Base-by-base conservation (phyloP, 1,284 basidiomycete species). In the Termitomyces sp. region DNA sequence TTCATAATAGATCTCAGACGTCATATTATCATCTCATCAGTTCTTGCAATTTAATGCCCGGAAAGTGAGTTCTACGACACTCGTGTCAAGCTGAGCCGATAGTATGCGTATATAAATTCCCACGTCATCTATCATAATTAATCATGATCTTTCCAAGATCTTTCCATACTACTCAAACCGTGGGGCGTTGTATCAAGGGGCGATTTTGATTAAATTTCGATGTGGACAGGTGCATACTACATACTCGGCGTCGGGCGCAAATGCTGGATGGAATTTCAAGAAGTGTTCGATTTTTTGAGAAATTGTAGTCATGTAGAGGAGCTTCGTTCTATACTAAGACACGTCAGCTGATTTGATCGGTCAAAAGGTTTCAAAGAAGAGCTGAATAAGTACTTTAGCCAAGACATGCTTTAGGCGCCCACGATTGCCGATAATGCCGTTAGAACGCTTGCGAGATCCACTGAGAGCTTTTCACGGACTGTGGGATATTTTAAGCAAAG, bases 381-480 rank as follows among this genome's bases (percentile, higher is more conserved):
- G 10, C 31, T 21, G 13, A 24, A 13, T 41, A 3, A 24, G 41
- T 26, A 2, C 8, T 9, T 9, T 5, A 41, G 10, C 21, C 40
- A 9, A 26, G 13, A 42, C 21, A 19, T 19, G n/a, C 24, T 43
- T 39, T n/a, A 31, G 10, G 31, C 8, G 12, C 5, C 28, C 17
- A 44, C 28, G 15, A n/a, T n/a, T n/a, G n/a, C n/a, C n/a, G 28
- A 21, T 13, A 5, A 30, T 36, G 33, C 38, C 30, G 39, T 33
- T 38, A 30, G 30, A 47, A 40, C 31, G 43, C 21, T 26, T 8
- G 43, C 13, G 38, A 36, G 42, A 39, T 21, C 39, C 55, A 54
- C 51, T 42, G 39, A 48, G 39, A 53, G 30, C 2, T 38, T 2
- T 26, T 44, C 33, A 52, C 52, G 44, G 31, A 39, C 50, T 34